Percentiles rank a stretch among this genome's conserved stretches.
Evolutionary conservation across 345 rosid species (phyloP).

Genomic region (Eucalyptus erythrocorys): DNA sequence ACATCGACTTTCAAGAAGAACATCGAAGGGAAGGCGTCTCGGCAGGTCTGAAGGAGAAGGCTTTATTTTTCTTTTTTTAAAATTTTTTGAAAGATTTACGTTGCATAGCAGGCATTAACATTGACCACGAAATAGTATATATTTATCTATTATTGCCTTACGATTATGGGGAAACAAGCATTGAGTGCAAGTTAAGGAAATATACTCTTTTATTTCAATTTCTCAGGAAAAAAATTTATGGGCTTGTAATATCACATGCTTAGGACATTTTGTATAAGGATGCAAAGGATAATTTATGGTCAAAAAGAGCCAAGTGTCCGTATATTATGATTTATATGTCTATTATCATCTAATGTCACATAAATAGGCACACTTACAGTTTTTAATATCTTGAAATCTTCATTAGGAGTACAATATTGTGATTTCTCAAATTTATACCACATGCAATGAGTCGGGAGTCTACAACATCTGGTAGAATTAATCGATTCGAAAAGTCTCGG

Average conservation of each 20-base stretch:
- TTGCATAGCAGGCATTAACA: not conserved
- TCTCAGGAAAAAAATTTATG: not conserved
- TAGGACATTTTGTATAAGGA: not conserved
- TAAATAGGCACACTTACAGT: not conserved
- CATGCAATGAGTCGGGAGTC: rapidly evolving
- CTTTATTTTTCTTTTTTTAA: not conserved
- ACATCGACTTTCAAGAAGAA: slow-evolving; percentile 59
- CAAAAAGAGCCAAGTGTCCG: rapidly evolving
- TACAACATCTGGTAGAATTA: not conserved
- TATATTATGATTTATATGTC: not conserved
- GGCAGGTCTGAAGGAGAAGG: not conserved
- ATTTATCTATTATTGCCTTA: too few relatives aligned
- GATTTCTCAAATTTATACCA: not conserved
- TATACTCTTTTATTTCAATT: not conserved
- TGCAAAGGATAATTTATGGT: not conserved
- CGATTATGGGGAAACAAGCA: not conserved
- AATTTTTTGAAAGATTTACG: not conserved
- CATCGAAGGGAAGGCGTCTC: slow-evolving; percentile 33
- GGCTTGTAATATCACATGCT: not conserved
- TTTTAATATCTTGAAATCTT: not conserved
- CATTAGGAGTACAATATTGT: not conserved
- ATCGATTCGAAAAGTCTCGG: not conserved
- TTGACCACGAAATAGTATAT: not conserved
- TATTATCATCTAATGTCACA: not conserved
- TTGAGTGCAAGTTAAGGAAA: not conserved